Percentiles rank a stretch among this genome's conserved stretches.
Conservation (phyloP, 1,284 basidiomycete species). For the Cryptococcus sp. region DNA sequence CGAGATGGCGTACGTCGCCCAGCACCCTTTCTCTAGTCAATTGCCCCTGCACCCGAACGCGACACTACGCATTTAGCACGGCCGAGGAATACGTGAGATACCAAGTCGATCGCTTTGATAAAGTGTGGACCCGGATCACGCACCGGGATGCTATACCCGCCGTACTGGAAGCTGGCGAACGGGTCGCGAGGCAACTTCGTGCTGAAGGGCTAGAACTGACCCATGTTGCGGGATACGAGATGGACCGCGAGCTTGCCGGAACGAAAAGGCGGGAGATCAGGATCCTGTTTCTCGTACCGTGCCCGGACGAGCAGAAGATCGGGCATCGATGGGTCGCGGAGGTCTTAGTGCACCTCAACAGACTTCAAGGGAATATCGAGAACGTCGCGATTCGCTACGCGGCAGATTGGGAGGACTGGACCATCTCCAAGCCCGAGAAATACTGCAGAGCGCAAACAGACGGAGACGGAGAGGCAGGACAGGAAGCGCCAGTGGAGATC, state of each 20-base stretch:
- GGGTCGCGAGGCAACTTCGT: constrained; percentile 14
- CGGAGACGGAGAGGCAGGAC: not conserved
- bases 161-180: constrained; percentile 9
- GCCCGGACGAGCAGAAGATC: constrained; percentile 1
- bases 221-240: constrained; percentile 22
- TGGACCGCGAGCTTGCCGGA: not conserved
- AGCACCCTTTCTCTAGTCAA: not conserved
- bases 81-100: not conserved
- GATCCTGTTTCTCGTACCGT: constrained; percentile 24
- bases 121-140: constrained; percentile 13
- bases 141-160: not conserved
- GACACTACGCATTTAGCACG: not conserved
- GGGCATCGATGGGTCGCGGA: constrained; percentile 28
- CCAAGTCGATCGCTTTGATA: constrained; percentile 16
- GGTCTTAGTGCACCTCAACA: constrained; percentile 16
- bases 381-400: constrained; percentile 20
- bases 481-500: not conserved
- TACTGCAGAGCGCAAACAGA: not conserved
- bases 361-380: constrained; percentile 7
- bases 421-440: constrained; percentile 4
- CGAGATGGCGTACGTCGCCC: not conserved
- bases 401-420: constrained; percentile 33
- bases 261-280: constrained; percentile 12
- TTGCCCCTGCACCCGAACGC: not conserved
- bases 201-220: constrained; percentile 22